Evolutionary conservation across 2,329 filamentous ascomycete genomes (phyloP), one percentile per base, ranked within the genome.

Genomic region (Trichoderma oligosporum): DNA sequence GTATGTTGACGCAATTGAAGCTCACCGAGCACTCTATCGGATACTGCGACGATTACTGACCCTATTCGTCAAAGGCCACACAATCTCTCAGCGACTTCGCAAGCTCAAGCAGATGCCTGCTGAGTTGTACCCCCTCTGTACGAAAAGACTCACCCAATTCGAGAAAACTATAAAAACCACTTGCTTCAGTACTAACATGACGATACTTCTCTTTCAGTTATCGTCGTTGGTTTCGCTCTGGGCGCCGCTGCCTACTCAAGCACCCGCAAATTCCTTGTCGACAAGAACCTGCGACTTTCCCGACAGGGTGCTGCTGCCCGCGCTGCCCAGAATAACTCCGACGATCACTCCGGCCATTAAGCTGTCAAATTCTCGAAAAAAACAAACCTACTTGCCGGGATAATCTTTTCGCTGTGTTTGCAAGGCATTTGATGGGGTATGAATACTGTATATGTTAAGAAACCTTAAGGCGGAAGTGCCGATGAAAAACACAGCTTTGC

Each of bases 101-200:
- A 87, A 85, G 73, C 82, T 97, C 71, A 92, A 88, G 83, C 86
- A 86, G 78, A 88, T 97, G 71, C 94, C 94, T 66, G 85, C 91
- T 66, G 94, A 99, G 82, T 82, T 99, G 83, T 85, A 92, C 67
- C 94, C 94, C 70, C 87, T 99, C 68, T 92, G 92, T 96, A 86
- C 74, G 46, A 48, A 58, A 36, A 56, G 53, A 48, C 53, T 56
- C 27, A 45, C 22, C n/a, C 54, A 33, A 12, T 24, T 51, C 45
- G 33, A 12, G n/a, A n/a, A 8, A 20, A 16, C 8, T 16, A n/a
- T 12, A 22, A 9, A 39, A n/a, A 27, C 22, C 16, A 25, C 12
- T 25, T 36, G n/a, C 39, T 51, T 9, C n/a, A n/a, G n/a, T 29
- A 38, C 66, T 70, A 66, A 74, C 64, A 60, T 56, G 42, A 7